Conservation (phyloP, 1,284 basidiomycete genomes). For the Trichosporon sp. region DNA sequence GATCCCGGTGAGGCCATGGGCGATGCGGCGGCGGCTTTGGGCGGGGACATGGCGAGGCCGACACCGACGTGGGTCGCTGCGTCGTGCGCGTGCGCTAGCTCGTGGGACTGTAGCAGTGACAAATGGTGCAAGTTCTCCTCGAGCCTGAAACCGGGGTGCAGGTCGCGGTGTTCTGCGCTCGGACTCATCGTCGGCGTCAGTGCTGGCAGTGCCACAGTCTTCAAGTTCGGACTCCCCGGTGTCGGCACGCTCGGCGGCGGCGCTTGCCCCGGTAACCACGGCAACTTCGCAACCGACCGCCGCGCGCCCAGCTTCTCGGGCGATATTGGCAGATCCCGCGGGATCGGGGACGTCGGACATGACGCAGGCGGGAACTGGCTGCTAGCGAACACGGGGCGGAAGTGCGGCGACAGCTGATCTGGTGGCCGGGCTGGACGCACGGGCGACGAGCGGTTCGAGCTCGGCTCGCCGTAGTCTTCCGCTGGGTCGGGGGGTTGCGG, state of each 20-base stretch:
- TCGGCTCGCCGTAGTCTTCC: conserved; percentile 1
- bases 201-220: conserved; percentile 30
- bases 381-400: conserved; percentile 5
- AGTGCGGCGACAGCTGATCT: conserved; percentile 4
- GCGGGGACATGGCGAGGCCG: background rate
- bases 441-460: conserved; percentile 18
- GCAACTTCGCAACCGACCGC: conserved; percentile 6
- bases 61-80: background rate
- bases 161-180: background rate
- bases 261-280: conserved; percentile 18
- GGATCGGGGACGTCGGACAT: conserved; percentile 8
- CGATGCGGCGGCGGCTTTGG: background rate
- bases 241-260: conserved; percentile 16
- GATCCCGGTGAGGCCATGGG: background rate
- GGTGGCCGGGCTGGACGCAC: conserved; percentile 8
- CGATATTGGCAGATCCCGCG: background rate
- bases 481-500: background rate
- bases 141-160: background rate
- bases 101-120: background rate
- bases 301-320: background rate
- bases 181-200: conserved; percentile 25
- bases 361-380: conserved; percentile 16
- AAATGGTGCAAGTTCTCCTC: background rate
- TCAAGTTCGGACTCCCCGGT: conserved; percentile 33
- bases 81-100: background rate